Conservation (phyloP, 2,329 filamentous ascomycete species). For the Tetracladium maxilliforme region DNA sequence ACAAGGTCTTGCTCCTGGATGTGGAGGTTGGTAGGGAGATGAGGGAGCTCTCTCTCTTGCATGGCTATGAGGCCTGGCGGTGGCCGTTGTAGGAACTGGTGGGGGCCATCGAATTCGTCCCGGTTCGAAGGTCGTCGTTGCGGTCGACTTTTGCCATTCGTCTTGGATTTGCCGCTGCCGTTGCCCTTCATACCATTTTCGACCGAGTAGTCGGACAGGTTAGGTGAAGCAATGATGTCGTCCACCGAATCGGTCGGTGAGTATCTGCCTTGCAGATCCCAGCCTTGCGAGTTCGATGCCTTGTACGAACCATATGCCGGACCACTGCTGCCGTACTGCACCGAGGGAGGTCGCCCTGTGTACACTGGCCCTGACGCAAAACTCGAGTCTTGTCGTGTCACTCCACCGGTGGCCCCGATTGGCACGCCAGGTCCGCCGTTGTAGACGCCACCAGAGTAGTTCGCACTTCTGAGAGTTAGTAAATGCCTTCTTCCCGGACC, state of each 20-base stretch:
- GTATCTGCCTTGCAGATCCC: conserved; percentile 15
- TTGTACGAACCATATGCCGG: conserved; percentile 13
- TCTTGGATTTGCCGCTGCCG: conserved; percentile 27
- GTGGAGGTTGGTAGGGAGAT: conserved; percentile 68
- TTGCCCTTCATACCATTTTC: conserved; percentile 33
- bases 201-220: conserved; percentile 44
- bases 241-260: conserved; percentile 16
- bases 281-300: conserved; percentile 10
- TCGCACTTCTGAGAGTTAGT: too few species aligned
- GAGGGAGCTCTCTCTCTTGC: conserved; percentile 68
- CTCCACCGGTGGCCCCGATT: too few species aligned
- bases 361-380: conserved; percentile 14
- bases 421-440: too few species aligned
- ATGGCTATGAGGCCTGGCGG: conserved; percentile 56
- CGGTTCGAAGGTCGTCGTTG: conserved; percentile 65
- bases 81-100: conserved; percentile 66
- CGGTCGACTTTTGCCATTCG: conserved; percentile 27
- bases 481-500: too few species aligned
- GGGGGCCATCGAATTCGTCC: conserved; percentile 80
- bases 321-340: conserved; percentile 13
- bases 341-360: conserved; percentile 10
- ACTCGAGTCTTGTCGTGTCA: too few species aligned
- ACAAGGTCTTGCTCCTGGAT: conserved; percentile 77
- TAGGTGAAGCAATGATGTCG: conserved; percentile 35
- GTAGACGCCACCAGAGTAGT: too few species aligned